Percentiles rank a stretch among this genome's conserved stretches.
Conservation (phyloP, 805 yeast species). For the Metschnikowia similis region DNA sequence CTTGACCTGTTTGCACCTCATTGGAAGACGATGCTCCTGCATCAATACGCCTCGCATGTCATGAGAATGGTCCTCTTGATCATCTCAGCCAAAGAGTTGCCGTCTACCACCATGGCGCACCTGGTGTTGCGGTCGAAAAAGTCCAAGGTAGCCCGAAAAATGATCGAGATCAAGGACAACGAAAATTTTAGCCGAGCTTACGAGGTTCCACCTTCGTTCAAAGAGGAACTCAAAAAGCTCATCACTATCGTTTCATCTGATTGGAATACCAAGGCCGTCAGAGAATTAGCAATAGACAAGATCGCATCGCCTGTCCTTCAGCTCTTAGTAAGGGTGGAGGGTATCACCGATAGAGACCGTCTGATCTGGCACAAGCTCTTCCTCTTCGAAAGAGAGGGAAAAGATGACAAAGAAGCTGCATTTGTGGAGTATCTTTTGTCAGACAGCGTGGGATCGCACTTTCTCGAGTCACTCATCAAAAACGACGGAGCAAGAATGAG, state of each 20-base stretch:
- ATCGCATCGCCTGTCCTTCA: conserved; percentile 87
- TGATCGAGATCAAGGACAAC: conserved; percentile 82
- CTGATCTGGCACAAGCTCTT: conserved; percentile 65
- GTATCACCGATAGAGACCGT: conserved; percentile 71
- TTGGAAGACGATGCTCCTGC: conserved; percentile 54
- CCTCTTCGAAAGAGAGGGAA: conserved; percentile 43
- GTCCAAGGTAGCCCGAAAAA: conserved; percentile 85
- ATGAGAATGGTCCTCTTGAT: conserved; percentile 68
- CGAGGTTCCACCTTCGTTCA: conserved; percentile 68
- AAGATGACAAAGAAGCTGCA: conserved; percentile 62
- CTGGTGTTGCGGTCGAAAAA: conserved; percentile 77
- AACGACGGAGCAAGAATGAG: conserved; percentile 58
- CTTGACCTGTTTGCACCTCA: conserved; percentile 63
- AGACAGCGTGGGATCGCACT: conserved; percentile 92
- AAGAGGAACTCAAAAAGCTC: conserved; percentile 51
- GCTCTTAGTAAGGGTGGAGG: conserved; percentile 73
- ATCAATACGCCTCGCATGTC: conserved; percentile 87
- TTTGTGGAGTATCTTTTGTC: conserved; percentile 80
- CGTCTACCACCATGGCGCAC: conserved; percentile 63
- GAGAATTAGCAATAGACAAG: conserved; percentile 74
- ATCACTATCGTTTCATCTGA: conserved; percentile 37
- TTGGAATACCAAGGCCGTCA: conserved; percentile 38
- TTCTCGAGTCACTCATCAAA: conserved; percentile 67
- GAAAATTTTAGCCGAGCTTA: conserved; percentile 64
- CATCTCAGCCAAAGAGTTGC: conserved; percentile 72